Evolutionary conservation across 2,329 filamentous ascomycete species (phyloP), one percentile per base, ranked within the genome.

Genomic region (Diaporthe sp.): DNA sequence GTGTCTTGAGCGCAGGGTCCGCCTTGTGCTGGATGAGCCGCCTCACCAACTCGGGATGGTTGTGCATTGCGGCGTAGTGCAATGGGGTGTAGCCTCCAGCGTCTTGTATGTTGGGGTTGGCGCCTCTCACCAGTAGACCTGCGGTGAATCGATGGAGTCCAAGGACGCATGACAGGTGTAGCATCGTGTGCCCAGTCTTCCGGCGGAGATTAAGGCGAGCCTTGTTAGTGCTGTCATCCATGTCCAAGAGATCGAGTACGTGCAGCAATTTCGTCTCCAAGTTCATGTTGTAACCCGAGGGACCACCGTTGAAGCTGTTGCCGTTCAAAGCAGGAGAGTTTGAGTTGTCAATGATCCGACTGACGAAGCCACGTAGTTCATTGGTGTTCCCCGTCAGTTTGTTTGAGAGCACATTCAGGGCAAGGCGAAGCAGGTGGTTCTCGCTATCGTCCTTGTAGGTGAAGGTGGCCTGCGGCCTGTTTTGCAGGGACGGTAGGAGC

Each of bases 21-120:
- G 94, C 94, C 53, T 94, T 94, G 55, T 91, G 90, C 34, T 94
- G 87, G 78, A 96, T 92, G 75, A 98, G 88, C 19, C 93, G 91
- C 76, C 93, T 90, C 19, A 96, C 92, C 78, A 97, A 95, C 81
- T 95, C 92, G 15, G 91, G 86, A 80, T 95, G 92, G 77, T 93
- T 91, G 82, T 94, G 93, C 80, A 97, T 89, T 37, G 94, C 92
- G 28, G 95, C 95, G 81, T 96, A 90, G 83, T 97, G 94, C 85
- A 97, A 89, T 19, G 95, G 92, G 6, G 94, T 95, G 83, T 95
- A 96, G 31, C 95, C 95, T 68, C 93, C 93, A 77, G 92, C 93
- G 82, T 98, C 95, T 73, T 92, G 90, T 51, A 92, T 86, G 80
- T 96, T 92, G 1, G 93, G 91, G 80, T 94, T 93, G 28, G 94